phyloP scores from a whole-genome alignment of 805 yeast genomes.

The Yarrowia sp. region DNA sequence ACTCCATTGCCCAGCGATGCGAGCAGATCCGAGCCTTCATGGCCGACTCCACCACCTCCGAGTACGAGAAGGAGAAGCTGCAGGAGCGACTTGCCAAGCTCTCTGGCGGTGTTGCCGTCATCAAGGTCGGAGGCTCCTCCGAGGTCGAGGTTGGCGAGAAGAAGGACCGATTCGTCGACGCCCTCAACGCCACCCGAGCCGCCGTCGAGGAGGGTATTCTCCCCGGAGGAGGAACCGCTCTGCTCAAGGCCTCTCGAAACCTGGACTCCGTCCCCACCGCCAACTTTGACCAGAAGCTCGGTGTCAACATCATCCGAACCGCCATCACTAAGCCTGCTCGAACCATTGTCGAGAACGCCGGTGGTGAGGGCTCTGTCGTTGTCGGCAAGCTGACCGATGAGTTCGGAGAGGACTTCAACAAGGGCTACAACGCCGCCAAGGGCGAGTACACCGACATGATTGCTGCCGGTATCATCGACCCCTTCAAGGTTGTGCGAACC shows the following conservation, averaged over 20 bases:
- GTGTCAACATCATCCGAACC: slow-evolving; percentile 89
- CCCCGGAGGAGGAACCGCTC: slow-evolving; percentile 99
- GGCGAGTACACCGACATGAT: slow-evolving; percentile 96
- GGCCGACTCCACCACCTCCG: slow-evolving; percentile 72
- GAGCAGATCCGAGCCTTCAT: slow-evolving; percentile 90
- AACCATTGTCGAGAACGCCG: slow-evolving; percentile 95
- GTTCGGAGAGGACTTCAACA: slow-evolving; percentile 74
- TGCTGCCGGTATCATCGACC: slow-evolving; percentile 96
- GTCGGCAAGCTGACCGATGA: slow-evolving; percentile 80
- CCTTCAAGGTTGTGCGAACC: slow-evolving; percentile 95
- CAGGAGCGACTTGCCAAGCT: slow-evolving; percentile 97
- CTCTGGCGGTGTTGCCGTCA: slow-evolving; percentile 97
- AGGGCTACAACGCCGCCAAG: slow-evolving; percentile 90
- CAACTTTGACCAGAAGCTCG: slow-evolving; percentile 96
- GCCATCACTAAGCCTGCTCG: slow-evolving; percentile 96
- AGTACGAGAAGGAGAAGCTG: slow-evolving; percentile 94
- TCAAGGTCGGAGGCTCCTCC: slow-evolving; percentile 95
- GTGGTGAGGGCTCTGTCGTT: slow-evolving; percentile 95
- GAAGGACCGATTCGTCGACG: slow-evolving; percentile 99
- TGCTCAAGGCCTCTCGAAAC: slow-evolving; percentile 84
- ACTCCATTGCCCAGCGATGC: slow-evolving; percentile 80
- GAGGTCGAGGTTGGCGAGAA: slow-evolving; percentile 99
- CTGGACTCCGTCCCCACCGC: slow-evolving; percentile 74
- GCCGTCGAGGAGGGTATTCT: slow-evolving; percentile 98
- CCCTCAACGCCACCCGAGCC: slow-evolving; percentile 97